Percentiles rank a stretch among this genome's conserved stretches.
Evolutionary conservation across 164 flowering plant species (phyloP).

Genomic region (Sedum album): DNA sequence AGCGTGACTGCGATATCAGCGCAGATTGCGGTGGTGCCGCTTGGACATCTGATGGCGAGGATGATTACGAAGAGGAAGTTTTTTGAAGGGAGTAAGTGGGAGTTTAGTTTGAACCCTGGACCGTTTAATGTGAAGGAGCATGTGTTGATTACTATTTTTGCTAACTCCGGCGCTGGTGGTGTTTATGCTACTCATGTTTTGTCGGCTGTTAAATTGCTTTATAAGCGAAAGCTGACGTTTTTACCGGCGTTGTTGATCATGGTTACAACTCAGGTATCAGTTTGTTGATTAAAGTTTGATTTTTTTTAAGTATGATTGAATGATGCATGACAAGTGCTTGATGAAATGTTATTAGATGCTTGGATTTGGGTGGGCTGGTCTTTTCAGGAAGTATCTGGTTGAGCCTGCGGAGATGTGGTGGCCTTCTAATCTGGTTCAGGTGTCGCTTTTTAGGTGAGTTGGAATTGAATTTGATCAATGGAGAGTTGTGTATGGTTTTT

Average conservation of each 20-base stretch:
- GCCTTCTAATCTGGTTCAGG: slow-evolving; percentile 37
- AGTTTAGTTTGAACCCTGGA: slow-evolving; percentile 46
- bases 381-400: slow-evolving; percentile 33
- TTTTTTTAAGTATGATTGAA: neutral
- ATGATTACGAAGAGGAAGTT: slow-evolving; percentile 25
- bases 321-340: neutral
- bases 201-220: slow-evolving; percentile 33
- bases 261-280: slow-evolving; percentile 41
- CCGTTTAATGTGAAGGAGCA: slow-evolving; percentile 47
- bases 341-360: slow-evolving; percentile 8
- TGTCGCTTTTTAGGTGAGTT: slow-evolving; percentile 30
- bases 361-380: slow-evolving; percentile 51
- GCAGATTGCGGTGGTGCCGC: slow-evolving; percentile 55
- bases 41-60: slow-evolving; percentile 50
- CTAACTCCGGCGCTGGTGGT: slow-evolving; percentile 37
- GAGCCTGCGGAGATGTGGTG: slow-evolving; percentile 53
- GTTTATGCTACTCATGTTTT: slow-evolving; percentile 42
- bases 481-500: neutral
- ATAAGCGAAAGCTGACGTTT: slow-evolving; percentile 28
- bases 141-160: slow-evolving; percentile 44
- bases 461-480: neutral
- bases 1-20: slow-evolving; percentile 34
- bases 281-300: neutral
- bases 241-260: slow-evolving; percentile 34
- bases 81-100: slow-evolving; percentile 27